A percentile compares a stretch with the other conserved stretches of the same genome.
Conservation (phyloP, 768 basidiomycete species). For the Boletus sp. region DNA sequence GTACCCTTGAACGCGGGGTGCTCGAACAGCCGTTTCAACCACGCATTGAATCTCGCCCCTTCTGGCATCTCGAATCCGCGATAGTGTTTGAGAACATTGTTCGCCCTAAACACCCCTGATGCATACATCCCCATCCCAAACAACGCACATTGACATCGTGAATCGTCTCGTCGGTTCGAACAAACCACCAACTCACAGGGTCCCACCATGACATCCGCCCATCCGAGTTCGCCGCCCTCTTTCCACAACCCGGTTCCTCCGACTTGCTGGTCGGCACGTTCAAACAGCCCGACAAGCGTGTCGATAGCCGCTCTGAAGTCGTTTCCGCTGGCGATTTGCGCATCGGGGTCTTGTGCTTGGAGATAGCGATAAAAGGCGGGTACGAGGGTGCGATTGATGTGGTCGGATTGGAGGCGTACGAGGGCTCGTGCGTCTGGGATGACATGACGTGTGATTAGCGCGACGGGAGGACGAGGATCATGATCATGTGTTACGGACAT, state of each 20-base stretch:
- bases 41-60: constrained; percentile 47
- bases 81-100: constrained; percentile 61
- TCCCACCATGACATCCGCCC: constrained; percentile 64
- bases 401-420: constrained; percentile 64
- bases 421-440: constrained; percentile 61
- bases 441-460: not conserved
- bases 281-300: constrained; percentile 49
- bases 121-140: not conserved
- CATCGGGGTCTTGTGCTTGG: constrained; percentile 57
- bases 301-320: constrained; percentile 55
- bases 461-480: not conserved
- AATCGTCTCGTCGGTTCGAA: not conserved
- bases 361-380: constrained; percentile 74
- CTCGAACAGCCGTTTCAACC: constrained; percentile 49
- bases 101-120: constrained; percentile 68
- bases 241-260: constrained; percentile 57
- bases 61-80: constrained; percentile 59
- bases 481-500: constrained; percentile 39
- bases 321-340: constrained; percentile 49
- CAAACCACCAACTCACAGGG: constrained; percentile 53
- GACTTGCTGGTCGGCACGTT: constrained; percentile 47
- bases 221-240: constrained; percentile 53
- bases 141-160: not conserved
- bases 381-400: constrained; percentile 59
- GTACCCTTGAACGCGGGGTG: constrained; percentile 66